A percentile compares a stretch with the other conserved stretches of the same genome.
phyloP scores from a whole-genome alignment of 2,329 filamentous ascomycete species.

The Cryphonectria nitschkei region DNA sequence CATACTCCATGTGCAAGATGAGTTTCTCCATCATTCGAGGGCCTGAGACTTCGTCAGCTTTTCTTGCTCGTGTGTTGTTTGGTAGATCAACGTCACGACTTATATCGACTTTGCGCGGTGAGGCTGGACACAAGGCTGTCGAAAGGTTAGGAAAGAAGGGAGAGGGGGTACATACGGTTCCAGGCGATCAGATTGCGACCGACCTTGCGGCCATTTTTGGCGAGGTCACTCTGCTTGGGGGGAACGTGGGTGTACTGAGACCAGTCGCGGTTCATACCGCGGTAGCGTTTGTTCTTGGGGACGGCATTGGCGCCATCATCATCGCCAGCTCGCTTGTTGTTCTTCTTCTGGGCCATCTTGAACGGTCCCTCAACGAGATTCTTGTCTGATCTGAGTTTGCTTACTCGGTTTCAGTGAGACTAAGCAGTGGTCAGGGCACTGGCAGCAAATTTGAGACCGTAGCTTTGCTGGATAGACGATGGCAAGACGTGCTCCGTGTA shows the following conservation, averaged over 20 bases:
- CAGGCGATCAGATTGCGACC: constrained; percentile 48
- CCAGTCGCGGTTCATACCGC: constrained; percentile 13
- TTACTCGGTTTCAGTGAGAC: background rate
- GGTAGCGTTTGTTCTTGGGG: background rate
- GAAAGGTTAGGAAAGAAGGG: background rate
- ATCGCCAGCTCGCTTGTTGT: background rate
- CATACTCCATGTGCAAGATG: constrained; percentile 46
- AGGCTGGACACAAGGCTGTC: background rate
- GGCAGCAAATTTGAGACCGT: background rate
- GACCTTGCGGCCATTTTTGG: constrained; percentile 37
- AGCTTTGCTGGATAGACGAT: background rate
- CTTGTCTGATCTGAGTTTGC: background rate
- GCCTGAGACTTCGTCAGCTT: constrained; percentile 36
- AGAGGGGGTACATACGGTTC: constrained; percentile 43
- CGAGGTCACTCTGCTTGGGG: constrained; percentile 25
- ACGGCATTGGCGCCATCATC: background rate
- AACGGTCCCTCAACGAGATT: background rate
- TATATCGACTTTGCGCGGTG: background rate
- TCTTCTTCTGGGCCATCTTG: constrained; percentile 1
- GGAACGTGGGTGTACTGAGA: constrained; percentile 19
- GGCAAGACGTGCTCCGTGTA: background rate
- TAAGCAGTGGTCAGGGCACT: background rate
- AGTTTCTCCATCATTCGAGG: constrained; percentile 52
- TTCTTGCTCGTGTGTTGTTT: background rate
- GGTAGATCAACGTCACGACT: background rate